Base-by-base conservation (phyloP, 2,329 filamentous ascomycete genomes). In the Scorias spongiosa region DNA sequence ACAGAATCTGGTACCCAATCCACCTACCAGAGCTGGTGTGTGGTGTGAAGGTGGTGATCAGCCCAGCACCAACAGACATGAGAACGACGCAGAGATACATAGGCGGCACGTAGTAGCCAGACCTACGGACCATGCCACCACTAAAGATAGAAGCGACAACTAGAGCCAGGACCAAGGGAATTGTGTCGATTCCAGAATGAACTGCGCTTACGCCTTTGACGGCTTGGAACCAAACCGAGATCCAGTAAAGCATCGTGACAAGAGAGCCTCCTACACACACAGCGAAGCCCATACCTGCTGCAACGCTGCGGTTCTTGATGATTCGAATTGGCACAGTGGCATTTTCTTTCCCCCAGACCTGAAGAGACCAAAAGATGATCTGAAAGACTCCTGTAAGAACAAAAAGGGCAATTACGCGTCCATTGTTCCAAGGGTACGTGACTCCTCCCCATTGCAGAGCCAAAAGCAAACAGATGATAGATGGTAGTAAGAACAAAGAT, bases 1-100 rank as follows among this genome's bases (percentile, higher is more conserved):
- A 46, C 2, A 73, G 47, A 3, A 67, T 57, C 43, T 73, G 66
- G 52, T 66, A 72, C 7, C 69, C 69, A 14, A 71, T 64, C 69
- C 68, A 72, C 28, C 61, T 54, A 2, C 49, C 56, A 0, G 57
- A 54, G 0, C 61, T 49, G 2, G 67, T 65, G 30, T 52, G 49
- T 1, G 62, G 51, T 12, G 60, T 54, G 2, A 69, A 57, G 0
- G 63, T 67, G 42, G 59, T 66, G 10, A 70, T 47, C 3, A 72
- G 56, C 3, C 68, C 69, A 20, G 54, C 54, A 12, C 56, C 66
- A 32, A 69, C 60, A 3, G 64, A 49, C 59, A 65, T 66, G 44
- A 69, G 44, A 10, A 65, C 49, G 1, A 59, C 57, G 1, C 45
- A 44, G 10, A 54, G 39, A 37, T 67, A 57, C 54, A 67, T 65